These are phyloP conservation scores for Candida broadrunensis DNA, from an alignment of 805 yeast species.

Conservation along the genomic window DNA sequence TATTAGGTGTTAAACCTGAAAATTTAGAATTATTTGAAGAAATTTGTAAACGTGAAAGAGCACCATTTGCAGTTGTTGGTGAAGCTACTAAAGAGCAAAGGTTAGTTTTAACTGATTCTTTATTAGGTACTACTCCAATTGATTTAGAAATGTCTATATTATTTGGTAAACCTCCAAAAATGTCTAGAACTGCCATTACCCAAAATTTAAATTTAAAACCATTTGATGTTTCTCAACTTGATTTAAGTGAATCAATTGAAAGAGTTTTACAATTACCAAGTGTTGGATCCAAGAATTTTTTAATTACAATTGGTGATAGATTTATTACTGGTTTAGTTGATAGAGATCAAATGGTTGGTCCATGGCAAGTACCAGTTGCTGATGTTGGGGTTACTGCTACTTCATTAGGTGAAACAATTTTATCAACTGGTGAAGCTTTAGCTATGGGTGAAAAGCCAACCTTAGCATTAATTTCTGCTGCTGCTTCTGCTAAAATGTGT, in stretches of 20 bases:
- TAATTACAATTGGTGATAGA: slow-evolving; percentile 98
- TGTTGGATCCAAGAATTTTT: slow-evolving; percentile 91
- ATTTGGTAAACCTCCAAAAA: slow-evolving; percentile 96
- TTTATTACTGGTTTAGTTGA: slow-evolving; percentile 96
- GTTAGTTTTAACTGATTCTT: slow-evolving; percentile 73
- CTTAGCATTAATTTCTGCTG: slow-evolving; percentile 80
- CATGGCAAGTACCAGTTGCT: slow-evolving; percentile 99
- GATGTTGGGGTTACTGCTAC: slow-evolving; percentile 97
- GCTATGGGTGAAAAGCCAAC: slow-evolving; percentile 97
- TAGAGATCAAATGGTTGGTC: slow-evolving; percentile 98
- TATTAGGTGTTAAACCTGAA: slow-evolving; percentile 82
- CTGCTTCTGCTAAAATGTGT: slow-evolving; percentile 91
- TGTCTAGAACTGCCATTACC: slow-evolving; percentile 74
- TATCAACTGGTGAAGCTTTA: slow-evolving; percentile 91
- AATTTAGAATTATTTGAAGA: slow-evolving; percentile 68
- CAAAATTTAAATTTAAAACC: slow-evolving; percentile 51
- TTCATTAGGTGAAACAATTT: slow-evolving; percentile 70
- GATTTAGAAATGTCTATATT: slow-evolving; percentile 93
- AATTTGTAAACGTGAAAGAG: slow-evolving; percentile 92
- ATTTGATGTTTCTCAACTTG: slow-evolving; percentile 29
- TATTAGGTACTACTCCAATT: slow-evolving; percentile 81
- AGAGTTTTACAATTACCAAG: slow-evolving; percentile 88
- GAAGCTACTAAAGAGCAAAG: slow-evolving; percentile 85
- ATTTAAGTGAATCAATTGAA: slow-evolving; percentile 61
- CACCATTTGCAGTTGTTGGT: slow-evolving; percentile 95